These are phyloP conservation scores for Pseudogymnoascus sp. DNA, from an alignment of 2,329 filamentous ascomycete species.

Conservation along the genomic window DNA sequence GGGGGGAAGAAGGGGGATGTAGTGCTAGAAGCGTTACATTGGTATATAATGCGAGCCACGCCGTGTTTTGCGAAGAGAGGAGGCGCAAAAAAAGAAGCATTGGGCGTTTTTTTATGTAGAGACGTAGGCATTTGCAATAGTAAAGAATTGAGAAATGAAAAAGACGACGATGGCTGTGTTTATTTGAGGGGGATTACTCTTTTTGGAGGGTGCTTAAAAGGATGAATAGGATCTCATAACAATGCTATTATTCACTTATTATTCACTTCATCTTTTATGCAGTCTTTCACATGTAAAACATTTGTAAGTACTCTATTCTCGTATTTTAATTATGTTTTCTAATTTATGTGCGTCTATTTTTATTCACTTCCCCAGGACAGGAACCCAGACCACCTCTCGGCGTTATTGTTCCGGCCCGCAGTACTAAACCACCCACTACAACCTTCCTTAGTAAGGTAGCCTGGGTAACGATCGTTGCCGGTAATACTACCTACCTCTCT, in stretches of 20 bases:
- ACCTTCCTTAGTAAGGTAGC: neutral
- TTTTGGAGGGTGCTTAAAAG: neutral
- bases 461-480: neutral
- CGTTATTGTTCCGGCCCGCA: neutral
- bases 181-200: neutral
- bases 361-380: neutral
- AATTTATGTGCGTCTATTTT: neutral
- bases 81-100: constrained; percentile 10
- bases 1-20: neutral
- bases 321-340: neutral
- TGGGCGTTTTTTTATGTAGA: constrained; percentile 6
- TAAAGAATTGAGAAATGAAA: constrained; percentile 9
- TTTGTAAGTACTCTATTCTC: neutral
- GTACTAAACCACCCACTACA: neutral
- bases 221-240: neutral
- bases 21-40: constrained; percentile 5
- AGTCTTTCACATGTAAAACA: neutral
- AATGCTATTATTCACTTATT: neutral
- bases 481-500: neutral
- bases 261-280: neutral
- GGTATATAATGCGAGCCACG: constrained; percentile 9
- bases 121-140: constrained; percentile 3
- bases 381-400: neutral
- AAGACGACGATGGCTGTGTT: neutral
- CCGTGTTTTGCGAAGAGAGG: constrained; percentile 6